Evolutionary conservation across 371 early-diverging fungal genomes (phyloP), one percentile per base, ranked within the genome.

Genomic region (Batkoa obscura): DNA sequence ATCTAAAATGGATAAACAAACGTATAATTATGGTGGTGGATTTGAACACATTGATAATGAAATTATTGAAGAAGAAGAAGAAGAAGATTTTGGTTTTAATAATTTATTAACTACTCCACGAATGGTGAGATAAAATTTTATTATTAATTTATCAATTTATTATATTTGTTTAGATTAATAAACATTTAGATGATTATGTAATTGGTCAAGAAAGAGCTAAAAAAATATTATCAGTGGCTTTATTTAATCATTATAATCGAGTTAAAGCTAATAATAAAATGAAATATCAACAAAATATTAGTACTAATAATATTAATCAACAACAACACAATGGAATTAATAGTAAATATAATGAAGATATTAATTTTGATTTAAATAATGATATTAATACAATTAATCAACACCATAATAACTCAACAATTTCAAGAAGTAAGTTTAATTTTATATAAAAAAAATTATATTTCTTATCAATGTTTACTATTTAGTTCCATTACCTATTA

Each of bases 191-290:
- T 66, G 81, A 86, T 53, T 83, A 86, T 65, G 83, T 90, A 31
- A 84, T 91, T 60, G 91, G 91, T 2, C 91, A 91, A 66, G 83
- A 85, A 30, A 64, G 79, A 35, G 84, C 88, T 10, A 91, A 91
- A 62, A 78, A 80, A 66, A 78, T 78, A 6, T 68, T 91, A 37
- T 73, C 91, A 0, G 88, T 88, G 2, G 90, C 92, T 2, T 79
- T 91, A 10, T 86, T 78, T 66, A 88, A 88, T 60, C 92, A 91
- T 60, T 89, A 90, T 64, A 79, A 73, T 39, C 73, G 90, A 2
- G 79, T 90, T 1, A 71, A 75, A n/a, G 75, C 79, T 45, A 90
- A 90, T 57, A 43, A 73, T 42, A 67, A 60, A 17, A 23, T 23
- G 23, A 43, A 58, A 59, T 6, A 43, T 56, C 49, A 62, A 58